These are phyloP conservation scores for Candida buenavistaensis DNA, from an alignment of 1,139 yeast genomes.

Conservation along the genomic window DNA sequence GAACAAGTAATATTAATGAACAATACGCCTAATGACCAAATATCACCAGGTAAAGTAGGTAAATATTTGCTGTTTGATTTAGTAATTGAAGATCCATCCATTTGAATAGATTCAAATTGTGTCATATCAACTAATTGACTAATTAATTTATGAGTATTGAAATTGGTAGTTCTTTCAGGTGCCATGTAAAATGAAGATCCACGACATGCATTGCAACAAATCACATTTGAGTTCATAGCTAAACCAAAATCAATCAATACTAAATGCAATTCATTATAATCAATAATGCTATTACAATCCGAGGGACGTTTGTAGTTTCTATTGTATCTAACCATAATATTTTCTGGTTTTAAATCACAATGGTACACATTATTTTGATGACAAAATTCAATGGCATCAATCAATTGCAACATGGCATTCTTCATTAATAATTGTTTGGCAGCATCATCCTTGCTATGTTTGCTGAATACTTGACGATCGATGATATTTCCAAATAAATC, in stretches of 20 bases:
- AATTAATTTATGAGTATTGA: constrained; percentile 32
- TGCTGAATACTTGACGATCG: constrained; percentile 56
- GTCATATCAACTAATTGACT: constrained; percentile 31
- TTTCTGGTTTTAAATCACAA: constrained; percentile 92
- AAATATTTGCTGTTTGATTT: constrained; percentile 31
- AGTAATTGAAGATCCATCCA: constrained; percentile 15
- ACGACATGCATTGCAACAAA: constrained; percentile 74
- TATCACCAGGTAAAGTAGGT: constrained; percentile 80
- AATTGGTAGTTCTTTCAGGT: constrained; percentile 73
- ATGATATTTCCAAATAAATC: constrained; percentile 82
- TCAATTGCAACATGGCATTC: constrained; percentile 70
- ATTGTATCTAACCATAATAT: constrained; percentile 57
- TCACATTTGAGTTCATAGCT: constrained; percentile 59
- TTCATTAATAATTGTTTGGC: constrained; percentile 50
- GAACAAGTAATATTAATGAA: constrained; percentile 78
- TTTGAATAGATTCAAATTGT: constrained; percentile 24
- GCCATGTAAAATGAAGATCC: constrained; percentile 94
- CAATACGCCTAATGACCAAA: constrained; percentile 87
- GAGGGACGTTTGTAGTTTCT: constrained; percentile 24
- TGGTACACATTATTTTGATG: constrained; percentile 70
- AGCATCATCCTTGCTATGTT: constrained; percentile 27
- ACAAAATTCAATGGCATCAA: constrained; percentile 72
- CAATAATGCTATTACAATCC: constrained; percentile 22
- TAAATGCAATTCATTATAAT: constrained; percentile 58
- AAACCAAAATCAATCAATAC: constrained; percentile 85